Conservation (phyloP, 75 land plant genomes). For the Ceratopteris richardii region DNA sequence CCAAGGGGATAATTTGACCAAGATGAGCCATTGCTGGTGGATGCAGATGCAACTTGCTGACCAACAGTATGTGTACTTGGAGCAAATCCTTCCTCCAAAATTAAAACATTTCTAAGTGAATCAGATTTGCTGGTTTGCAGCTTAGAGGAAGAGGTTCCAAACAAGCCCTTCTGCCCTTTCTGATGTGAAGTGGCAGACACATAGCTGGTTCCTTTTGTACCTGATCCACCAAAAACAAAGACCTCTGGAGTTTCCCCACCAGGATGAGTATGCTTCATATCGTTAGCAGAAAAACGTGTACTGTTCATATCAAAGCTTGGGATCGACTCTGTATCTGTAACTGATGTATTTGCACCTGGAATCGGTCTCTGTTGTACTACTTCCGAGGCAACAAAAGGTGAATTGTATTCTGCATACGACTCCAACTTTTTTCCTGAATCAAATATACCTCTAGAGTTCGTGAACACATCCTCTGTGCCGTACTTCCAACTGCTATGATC, state of each 20-base stretch:
- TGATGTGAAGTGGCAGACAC: background rate
- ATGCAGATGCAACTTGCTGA: background rate
- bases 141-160: background rate
- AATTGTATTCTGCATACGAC: background rate
- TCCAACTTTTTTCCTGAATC: background rate
- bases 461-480: background rate
- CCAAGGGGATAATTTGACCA: background rate
- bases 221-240: conserved; percentile 11
- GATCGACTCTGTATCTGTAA: background rate
- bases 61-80: background rate
- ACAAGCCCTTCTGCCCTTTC: background rate
- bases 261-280: no score
- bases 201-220: background rate
- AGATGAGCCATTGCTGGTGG: background rate
- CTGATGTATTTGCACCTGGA: background rate
- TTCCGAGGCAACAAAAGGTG: background rate
- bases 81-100: background rate
- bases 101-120: background rate
- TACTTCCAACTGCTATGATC: background rate
- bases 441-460: no score
- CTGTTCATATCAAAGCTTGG: no score
- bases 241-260: background rate
- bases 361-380: background rate
- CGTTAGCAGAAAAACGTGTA: background rate
- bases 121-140: background rate